Base-by-base conservation (phyloP, 2,329 filamentous ascomycete genomes). In the Cadophora luteo-olivacea region DNA sequence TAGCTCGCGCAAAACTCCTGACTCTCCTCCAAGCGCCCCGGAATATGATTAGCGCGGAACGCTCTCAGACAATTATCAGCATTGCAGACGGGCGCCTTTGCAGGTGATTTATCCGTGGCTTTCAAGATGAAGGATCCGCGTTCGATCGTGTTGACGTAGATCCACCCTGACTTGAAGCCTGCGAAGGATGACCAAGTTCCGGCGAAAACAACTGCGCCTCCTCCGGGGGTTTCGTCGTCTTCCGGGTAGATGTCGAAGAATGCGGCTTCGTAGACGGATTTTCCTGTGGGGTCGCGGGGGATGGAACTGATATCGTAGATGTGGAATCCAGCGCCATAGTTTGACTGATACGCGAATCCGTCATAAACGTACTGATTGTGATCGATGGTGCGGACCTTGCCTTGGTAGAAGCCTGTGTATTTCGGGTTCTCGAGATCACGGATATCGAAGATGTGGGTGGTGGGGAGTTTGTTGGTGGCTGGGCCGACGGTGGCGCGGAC, bases 381-480 rank as follows among this genome's bases (percentile, higher is more conserved):
- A 70, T 83, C 82, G 54, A 83, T 78, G 24, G 78, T 77, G 54
- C 77, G 77, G 57, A 77, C 78, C 1, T 73, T 74, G 22, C 75
- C 76, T 70, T 80, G 79, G 77, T 82, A 83, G 68, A 78, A 73
- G n/a, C 81, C 81, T 16, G 80, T 82, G 67, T 82, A 80, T 69
- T 79, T 77, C 7, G 82, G 82, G 6, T 72, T 74, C 49, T 78
- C 76, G 61, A 84, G 78, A 52, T 75, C 73, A 52, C 74, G 74
- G 74, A 84, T 81, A 71, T 83, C 83, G 77, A 82, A 84, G 74
- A 86, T 84, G 73, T 84, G 86, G 0, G 83, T 86, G 2, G 82
- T 82, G 4, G 84, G 83, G 67, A 77, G 81, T 0, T 81, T 80
- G 57, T 84, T 80, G 0, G 76, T 77, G 0, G 79, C 83, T 0